Conservation (phyloP, 2,329 filamentous ascomycete species). For the Diplocarpon rosae region DNA sequence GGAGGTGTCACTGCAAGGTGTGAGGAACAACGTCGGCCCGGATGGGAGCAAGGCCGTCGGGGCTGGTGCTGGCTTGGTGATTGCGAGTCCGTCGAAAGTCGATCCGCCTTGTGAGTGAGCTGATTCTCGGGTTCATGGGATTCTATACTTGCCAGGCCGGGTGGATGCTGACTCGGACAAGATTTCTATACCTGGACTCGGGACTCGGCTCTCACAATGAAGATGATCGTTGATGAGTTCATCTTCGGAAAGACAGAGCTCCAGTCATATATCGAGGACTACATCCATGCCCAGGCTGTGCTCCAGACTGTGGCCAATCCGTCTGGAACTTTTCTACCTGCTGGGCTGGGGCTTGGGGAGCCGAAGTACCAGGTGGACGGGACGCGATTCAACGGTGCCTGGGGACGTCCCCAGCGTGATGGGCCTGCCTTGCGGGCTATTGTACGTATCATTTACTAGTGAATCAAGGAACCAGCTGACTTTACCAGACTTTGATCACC, state of each 20-base stretch:
- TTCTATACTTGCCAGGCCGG: slow-evolving; percentile 5
- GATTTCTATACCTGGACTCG: slow-evolving; percentile 72
- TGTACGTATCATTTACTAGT: slow-evolving; percentile 17
- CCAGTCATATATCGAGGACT: slow-evolving; percentile 48
- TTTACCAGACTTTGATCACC: slow-evolving; percentile 44
- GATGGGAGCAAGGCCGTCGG: slow-evolving; percentile 36
- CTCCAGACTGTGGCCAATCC: slow-evolving; percentile 49
- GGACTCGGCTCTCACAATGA: slow-evolving; percentile 63
- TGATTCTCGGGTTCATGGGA: neutral
- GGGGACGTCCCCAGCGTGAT: slow-evolving; percentile 63
- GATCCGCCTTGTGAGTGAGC: slow-evolving; percentile 40
- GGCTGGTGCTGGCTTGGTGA: slow-evolving; percentile 38
- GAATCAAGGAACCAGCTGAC: neutral
- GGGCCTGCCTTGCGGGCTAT: slow-evolving; percentile 68
- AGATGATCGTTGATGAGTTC: slow-evolving; percentile 57
- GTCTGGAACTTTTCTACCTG: slow-evolving; percentile 28
- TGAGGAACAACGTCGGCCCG: slow-evolving; percentile 44
- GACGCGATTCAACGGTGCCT: slow-evolving; percentile 46
- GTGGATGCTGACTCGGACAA: slow-evolving; percentile 24
- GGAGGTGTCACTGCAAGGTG: slow-evolving; percentile 37
- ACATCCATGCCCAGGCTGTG: slow-evolving; percentile 52
- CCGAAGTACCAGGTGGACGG: slow-evolving; percentile 60
- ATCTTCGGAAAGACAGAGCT: slow-evolving; percentile 37
- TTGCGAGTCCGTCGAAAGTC: slow-evolving; percentile 43
- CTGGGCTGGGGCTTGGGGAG: slow-evolving; percentile 49